phyloP scores from a whole-genome alignment of 805 yeast genomes.

The Candida easanensis region DNA sequence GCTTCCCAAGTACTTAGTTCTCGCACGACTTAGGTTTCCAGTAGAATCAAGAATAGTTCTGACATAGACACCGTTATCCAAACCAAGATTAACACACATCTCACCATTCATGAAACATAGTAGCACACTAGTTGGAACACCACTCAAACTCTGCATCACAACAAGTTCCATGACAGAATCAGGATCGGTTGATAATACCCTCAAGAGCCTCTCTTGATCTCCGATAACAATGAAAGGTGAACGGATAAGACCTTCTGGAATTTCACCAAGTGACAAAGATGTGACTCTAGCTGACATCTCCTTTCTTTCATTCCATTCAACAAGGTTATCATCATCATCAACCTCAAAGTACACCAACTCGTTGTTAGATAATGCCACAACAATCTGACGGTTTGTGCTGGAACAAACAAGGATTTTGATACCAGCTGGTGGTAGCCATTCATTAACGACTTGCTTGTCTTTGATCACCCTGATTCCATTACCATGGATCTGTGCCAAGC shows the following conservation, averaged over 20 bases:
- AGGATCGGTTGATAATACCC: slow-evolving; percentile 60
- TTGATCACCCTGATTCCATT: slow-evolving; percentile 65
- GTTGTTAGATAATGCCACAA: slow-evolving; percentile 65
- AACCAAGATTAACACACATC: slow-evolving; percentile 66
- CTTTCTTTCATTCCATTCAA: slow-evolving; percentile 64
- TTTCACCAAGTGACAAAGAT: slow-evolving; percentile 44
- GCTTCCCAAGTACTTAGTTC: slow-evolving; percentile 73
- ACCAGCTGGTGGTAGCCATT: slow-evolving; percentile 87
- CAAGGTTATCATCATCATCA: slow-evolving; percentile 59
- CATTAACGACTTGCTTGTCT: slow-evolving; percentile 28
- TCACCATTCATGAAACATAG: slow-evolving; percentile 21
- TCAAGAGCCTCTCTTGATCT: slow-evolving; percentile 64
- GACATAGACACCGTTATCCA: slow-evolving; percentile 79
- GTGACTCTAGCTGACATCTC: slow-evolving; percentile 53
- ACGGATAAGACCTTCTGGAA: slow-evolving; percentile 43
- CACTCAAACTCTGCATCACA: slow-evolving; percentile 63
- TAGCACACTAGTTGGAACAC: slow-evolving; percentile 40
- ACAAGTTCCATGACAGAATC: slow-evolving; percentile 57
- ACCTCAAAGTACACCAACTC: slow-evolving; percentile 83
- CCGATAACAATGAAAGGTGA: slow-evolving; percentile 69
- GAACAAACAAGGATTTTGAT: slow-evolving; percentile 57
- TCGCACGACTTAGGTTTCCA: slow-evolving; percentile 63
- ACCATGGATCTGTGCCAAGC: slow-evolving; percentile 71
- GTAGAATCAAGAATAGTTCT: slow-evolving; percentile 56
- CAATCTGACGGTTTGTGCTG: slow-evolving; percentile 65